Base-by-base conservation (phyloP, 2,329 filamentous ascomycete genomes). In the Xylariales sp. region DNA sequence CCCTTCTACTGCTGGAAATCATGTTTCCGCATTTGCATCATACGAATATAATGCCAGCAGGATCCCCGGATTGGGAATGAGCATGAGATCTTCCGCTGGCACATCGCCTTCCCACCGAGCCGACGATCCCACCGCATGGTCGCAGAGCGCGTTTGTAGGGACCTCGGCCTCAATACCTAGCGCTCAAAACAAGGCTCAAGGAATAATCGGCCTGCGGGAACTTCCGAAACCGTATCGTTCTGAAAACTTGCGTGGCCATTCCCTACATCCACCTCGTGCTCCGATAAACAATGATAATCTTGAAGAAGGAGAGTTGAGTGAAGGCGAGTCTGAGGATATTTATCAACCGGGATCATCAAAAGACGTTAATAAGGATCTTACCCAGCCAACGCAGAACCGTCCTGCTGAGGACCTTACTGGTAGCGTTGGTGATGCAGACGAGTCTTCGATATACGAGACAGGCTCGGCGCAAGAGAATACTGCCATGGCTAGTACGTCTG, bases 251-350 rank as follows among this genome's bases (percentile, higher is more conserved):
- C 8, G 10, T 30, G 28, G n/a, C n/a, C n/a, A n/a, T n/a, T n/a
- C n/a, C n/a, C n/a, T n/a, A n/a, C n/a, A n/a, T n/a, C n/a, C n/a
- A n/a, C n/a, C n/a, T n/a, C n/a, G n/a, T n/a, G n/a, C n/a, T n/a
- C 23, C 8, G n/a, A 25, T n/a, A 25, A 25, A 25, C 18, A 31
- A 41, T 4, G 43, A 41, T 17, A 29, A 29, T 3, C 47, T 52
- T 18, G 86, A 93, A 52, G 87, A 94, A 51, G 86, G 85, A 13
- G 88, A 94, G 57, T 58, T 93, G 20, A 85, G 79, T 45, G 87
- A 91, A 50, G 76, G 71, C 14, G 80, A 83, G 49, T 69, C 74
- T 33, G 74, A 79, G 34, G 73, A 79, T 48, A 50, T 72, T 3
- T 78, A 79, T 43, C 72, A 76, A 33, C 67, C 71, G 8, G 49